These are phyloP conservation scores for Cordia subcordata DNA, from an alignment of 257 asterid genomes.

Conservation along the genomic window DNA sequence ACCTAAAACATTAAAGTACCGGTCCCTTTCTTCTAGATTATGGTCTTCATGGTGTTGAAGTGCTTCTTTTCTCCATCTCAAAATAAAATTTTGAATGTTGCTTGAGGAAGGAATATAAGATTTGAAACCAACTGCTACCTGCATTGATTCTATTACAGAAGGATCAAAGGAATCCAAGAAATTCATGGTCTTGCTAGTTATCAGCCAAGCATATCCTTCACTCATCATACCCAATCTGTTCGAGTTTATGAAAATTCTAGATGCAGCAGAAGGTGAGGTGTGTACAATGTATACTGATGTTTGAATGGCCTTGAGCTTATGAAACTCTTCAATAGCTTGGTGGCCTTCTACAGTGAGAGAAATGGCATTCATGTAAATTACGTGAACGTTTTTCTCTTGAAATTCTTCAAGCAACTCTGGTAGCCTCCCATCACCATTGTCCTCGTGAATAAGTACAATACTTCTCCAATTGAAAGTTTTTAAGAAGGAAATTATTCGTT, in stretches of 20 bases:
- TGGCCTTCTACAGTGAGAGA: constrained; percentile 18
- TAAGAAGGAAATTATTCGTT: constrained; percentile 28
- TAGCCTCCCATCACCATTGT: constrained; percentile 16
- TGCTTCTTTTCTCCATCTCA: constrained; percentile 33
- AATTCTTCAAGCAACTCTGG: not conserved
- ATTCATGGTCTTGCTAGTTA: constrained; percentile 39
- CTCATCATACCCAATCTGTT: constrained; percentile 34
- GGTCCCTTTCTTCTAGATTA: constrained; percentile 11
- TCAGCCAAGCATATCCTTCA: constrained; percentile 41
- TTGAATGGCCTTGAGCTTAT: constrained; percentile 10
- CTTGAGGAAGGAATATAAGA: constrained; percentile 24
- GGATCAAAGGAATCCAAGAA: constrained; percentile 18
- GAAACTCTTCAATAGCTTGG: constrained; percentile 16
- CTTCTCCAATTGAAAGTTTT: constrained; percentile 30
- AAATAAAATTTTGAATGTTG: constrained; percentile 16
- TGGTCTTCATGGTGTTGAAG: constrained; percentile 6
- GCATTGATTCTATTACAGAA: constrained; percentile 24
- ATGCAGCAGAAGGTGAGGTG: constrained; percentile 27
- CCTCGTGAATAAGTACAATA: constrained; percentile 27
- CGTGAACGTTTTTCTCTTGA: constrained; percentile 3
- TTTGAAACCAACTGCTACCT: constrained; percentile 39
- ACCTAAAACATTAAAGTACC: constrained; percentile 20
- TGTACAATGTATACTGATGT: constrained; percentile 27
- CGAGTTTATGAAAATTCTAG: constrained; percentile 26
- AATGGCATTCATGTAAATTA: constrained; percentile 13